Percentiles rank a stretch among this genome's conserved stretches.
Conservation (phyloP, 495 filamentous ascomycete species). For the Penicillium atrosanguineum region DNA sequence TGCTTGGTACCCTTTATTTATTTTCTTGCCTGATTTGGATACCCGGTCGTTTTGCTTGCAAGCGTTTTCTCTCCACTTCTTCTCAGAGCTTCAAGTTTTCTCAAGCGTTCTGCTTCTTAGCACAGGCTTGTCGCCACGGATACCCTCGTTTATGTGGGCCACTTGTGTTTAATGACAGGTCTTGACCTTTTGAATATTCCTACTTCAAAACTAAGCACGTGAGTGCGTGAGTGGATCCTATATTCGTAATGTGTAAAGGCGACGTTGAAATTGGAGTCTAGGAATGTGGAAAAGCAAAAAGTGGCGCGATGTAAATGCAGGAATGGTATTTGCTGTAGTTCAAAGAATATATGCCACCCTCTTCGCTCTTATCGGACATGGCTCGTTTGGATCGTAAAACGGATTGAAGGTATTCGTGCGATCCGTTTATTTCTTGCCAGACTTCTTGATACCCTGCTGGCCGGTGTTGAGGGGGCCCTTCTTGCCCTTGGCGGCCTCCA, state of each 20-base stretch:
- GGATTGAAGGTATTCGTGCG: slow-evolving; percentile 5
- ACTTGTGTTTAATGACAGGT: slow-evolving; percentile 4
- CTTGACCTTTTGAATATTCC: neutral
- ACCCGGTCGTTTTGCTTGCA: slow-evolving; percentile 13
- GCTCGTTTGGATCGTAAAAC: slow-evolving; percentile 38
- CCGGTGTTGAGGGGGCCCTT: slow-evolving; percentile 69
- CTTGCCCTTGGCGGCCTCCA: slow-evolving; percentile 59
- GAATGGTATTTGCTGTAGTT: slow-evolving; percentile 5
- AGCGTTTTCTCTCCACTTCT: neutral
- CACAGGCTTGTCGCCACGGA: slow-evolving; percentile 1
- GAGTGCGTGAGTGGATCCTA: too few relatives aligned
- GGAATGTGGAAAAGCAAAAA: neutral
- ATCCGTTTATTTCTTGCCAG: slow-evolving; percentile 71
- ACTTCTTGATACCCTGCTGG: slow-evolving; percentile 84
- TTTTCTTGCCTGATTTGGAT: slow-evolving; percentile 4
- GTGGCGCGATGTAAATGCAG: neutral
- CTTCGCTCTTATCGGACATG: slow-evolving; percentile 20
- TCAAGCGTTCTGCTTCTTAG: slow-evolving; percentile 3
- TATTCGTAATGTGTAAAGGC: neutral
- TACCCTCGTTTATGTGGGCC: neutral
- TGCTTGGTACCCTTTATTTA: neutral
- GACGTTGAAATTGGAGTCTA: neutral
- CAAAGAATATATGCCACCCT: slow-evolving; percentile 9
- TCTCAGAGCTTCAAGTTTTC: neutral
- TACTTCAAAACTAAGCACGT: too few relatives aligned